Base-by-base conservation (phyloP, 108 stramenopile genomes). In the Aureococcus anophagefferens region DNA sequence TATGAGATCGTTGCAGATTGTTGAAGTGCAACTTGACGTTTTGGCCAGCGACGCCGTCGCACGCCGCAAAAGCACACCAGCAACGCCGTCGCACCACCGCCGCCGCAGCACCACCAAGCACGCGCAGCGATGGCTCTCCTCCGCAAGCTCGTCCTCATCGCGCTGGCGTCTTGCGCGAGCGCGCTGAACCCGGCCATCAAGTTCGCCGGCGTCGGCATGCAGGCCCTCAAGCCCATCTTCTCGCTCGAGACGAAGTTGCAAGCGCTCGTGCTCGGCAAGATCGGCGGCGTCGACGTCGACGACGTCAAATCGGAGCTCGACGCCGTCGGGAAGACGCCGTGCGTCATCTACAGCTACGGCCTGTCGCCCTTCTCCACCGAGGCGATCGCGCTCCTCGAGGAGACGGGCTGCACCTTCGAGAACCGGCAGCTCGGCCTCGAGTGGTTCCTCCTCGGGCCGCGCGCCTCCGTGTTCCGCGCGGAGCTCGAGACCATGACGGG, bases 291-390 rank as follows among this genome's bases (percentile, higher is more conserved):
- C 32, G 88, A 86, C 68, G 67, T 75, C 62, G 80, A 76, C 4
- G 80, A 64, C 30, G 83, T 85, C 17, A 79, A 62, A 64, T 72
- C 79, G 28, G 82, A 77, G 64, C 87, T 88, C 68, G 75, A 81
- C 67, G 68, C 68, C 32, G 82, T 72, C 29, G 30, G 63, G 29
- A 46, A 45, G 29, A 86, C 79, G 70, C 72, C 77, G 29, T 79
- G 82, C 63, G 66, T 89, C 31, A 87, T 90, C 45, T 90, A 90
- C 73, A 90, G 86, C 1, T 88, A 89, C 65, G 84, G 80, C 5
- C 75, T 88, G 5, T 79, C 78, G 34, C 89, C 89, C 5, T 89
- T 89, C 69, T 73, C 71, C 14, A 67, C 85, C 28, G 89, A 88
- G 71, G 89, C 89, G 0, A n/a, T 84, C 14, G 66, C 77, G 29